phyloP scores from a whole-genome alignment of 257 asterid genomes.

The Eustoma russellianum region DNA sequence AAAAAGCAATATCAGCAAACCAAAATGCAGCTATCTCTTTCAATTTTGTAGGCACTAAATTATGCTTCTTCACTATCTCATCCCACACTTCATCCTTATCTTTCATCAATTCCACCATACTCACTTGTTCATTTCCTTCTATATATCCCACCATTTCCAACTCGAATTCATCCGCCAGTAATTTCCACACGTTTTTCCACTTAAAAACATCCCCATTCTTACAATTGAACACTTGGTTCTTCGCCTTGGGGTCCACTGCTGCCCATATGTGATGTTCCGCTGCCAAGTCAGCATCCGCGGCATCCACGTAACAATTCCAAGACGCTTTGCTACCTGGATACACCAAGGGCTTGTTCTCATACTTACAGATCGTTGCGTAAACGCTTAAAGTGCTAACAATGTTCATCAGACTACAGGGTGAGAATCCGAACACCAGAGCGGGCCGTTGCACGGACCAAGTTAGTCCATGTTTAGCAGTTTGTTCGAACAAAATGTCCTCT shows the following conservation, averaged over 20 bases:
- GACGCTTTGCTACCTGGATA: conserved; percentile 20
- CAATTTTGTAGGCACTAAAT: conserved; percentile 19
- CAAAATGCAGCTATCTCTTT: conserved; percentile 27
- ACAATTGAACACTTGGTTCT: conserved; percentile 20
- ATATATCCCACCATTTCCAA: conserved; percentile 16
- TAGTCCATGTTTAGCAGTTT: conserved; percentile 13
- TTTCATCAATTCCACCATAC: conserved; percentile 25
- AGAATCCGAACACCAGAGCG: conserved; percentile 23
- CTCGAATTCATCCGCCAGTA: conserved; percentile 22
- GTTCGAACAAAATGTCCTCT: conserved; percentile 23
- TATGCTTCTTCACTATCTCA: conserved; percentile 24
- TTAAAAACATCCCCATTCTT: conserved; percentile 31
- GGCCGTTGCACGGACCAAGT: conserved; percentile 31
- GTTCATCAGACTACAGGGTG: conserved; percentile 29
- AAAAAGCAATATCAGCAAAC: conserved; percentile 21
- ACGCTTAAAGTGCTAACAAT: conserved; percentile 17
- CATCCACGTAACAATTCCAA: conserved; percentile 21
- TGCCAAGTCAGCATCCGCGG: conserved; percentile 24
- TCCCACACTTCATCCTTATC: conserved; percentile 26
- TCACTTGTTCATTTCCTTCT: conserved; percentile 16
- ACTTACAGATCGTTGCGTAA: conserved; percentile 25
- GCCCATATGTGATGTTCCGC: conserved; percentile 38
- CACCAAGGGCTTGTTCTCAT: conserved; percentile 17
- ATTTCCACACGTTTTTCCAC: conserved; percentile 30
- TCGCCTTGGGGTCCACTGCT: conserved; percentile 26